Base-by-base conservation (phyloP, 805 yeast genomes). In the Candida railenensis region DNA sequence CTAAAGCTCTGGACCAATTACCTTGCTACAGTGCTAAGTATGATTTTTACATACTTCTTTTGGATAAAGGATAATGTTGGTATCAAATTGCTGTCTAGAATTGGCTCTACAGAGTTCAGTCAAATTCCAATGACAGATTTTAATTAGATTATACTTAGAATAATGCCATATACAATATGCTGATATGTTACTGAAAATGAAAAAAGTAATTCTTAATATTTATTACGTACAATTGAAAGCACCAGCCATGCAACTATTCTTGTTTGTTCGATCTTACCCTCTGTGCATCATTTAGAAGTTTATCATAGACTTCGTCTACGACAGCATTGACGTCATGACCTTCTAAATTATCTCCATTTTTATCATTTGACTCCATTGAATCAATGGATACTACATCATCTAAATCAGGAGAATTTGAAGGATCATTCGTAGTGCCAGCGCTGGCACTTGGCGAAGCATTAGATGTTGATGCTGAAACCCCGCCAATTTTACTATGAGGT, bases 231-330 rank as follows among this genome's bases (percentile, higher is more conserved):
- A n/a, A n/a, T n/a, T n/a, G n/a, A n/a, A n/a, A n/a, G n/a, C n/a
- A n/a, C n/a, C n/a, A n/a, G n/a, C n/a, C n/a, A n/a, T n/a, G n/a
- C n/a, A n/a, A n/a, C 33, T 22, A 33, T 12, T 32, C 37, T 48
- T 53, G 51, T 50, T 58, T 63, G 53, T 79, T 82, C 2, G 84
- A 80, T 52, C 89, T 71, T 12, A 81, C 87, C 42, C 81, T 70
- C 22, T 83, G 81, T 25, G 86, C 82, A 55, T 84, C 84, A 54
- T 85, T 83, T 57, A 86, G 69, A 40, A 86, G 65, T 58, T 83
- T 83, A 51, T 86, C 92, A 55, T 85, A 86, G 3, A 81, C 86
- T 56, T 83, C 87, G 59, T 83, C 85, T n/a, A 85, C 87, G 3
- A 76, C 80, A 1, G 71, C 69, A 50, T 64, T 61, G 22, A 67